Base-by-base conservation (phyloP, 139 green algal genomes). In the Chlorella ohadii region DNA sequence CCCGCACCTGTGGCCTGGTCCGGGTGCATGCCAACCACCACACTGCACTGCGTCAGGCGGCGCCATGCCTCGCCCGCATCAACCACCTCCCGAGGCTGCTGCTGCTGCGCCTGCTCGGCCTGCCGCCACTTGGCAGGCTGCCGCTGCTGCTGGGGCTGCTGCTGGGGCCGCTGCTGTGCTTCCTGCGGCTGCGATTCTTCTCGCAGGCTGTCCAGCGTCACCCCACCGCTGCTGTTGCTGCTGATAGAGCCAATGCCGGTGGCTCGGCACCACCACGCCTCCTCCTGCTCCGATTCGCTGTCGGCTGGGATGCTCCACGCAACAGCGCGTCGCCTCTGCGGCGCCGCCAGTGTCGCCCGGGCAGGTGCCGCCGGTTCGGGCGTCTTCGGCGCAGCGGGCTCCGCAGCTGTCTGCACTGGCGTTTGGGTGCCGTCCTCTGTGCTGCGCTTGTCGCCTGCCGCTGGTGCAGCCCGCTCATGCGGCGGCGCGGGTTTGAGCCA, bases 21-120 rank as follows among this genome's bases (percentile, higher is more conserved):
- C 56, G 88, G 86, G 47, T 92, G 88, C 78, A 92, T 92, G 34
- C 84, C 88, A 23, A 89, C 86, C 44, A 90, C 64, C 31, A 86
- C n/a, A 22, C 70, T 83, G 81, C 75, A 85, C 23, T 82, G 38
- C 19, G 44, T 87, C 20, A 91, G 71, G 27, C 81, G 61, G 28
- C n/a, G 31, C 68, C 78, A 78, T 23, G 84, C 84, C 41, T 27
- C 72, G 1, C 38, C 41, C 11, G 83, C 33, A n/a, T 74, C 76
- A 11, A 7, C 23, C 70, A 86, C 59, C 71, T 80, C 72, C 5
- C 34, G 23, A 27, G 22, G 27, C 41, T 63, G 33, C 41, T 63
- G 33, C 74, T 64, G 51, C 51, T 16, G 51, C 31, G 16, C 31
- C 31, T 12, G 41, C 72, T 28, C 20, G 23, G 3, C 31, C 51